Evolutionary conservation across 2,329 filamentous ascomycete species (phyloP), one percentile per base, ranked within the genome.

Genomic region (Teratosphaeria destructans): DNA sequence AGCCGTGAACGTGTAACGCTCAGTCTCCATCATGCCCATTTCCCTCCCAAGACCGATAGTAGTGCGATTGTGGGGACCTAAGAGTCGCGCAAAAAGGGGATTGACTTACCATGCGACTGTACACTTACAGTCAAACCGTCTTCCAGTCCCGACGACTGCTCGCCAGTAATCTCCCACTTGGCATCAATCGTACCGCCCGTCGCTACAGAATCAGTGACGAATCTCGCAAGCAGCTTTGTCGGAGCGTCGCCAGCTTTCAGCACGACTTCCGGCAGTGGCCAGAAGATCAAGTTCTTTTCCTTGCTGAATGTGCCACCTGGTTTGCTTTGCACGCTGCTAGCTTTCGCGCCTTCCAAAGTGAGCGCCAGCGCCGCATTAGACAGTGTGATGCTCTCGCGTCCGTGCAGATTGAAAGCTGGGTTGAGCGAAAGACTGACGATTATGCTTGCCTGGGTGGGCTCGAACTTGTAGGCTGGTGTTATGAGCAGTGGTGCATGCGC

Each of bases 401-500:
- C 67, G 63, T 68, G 56, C 79, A 76, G 55, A 76, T 78, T 64
- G 70, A 85, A 90, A 0, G 79, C 77, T 0, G 90, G 88, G 73
- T 96, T 96, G 16, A 94, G 81, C 5, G 85, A 85, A 75, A 96
- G 97, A 69, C 88, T 85, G 43, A 97, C 78, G 58, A 96, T 83
- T 49, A 95, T 83, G 49, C 89, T 92, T n/a, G 93, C 83, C 74
- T 96, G 93, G 63, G 88, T 86, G 52, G 88, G 83, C 68, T 94
- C 87, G 1, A 89, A 79, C 71, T 93, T 95, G 91, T 92, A 96
- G 0, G 81, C 81, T 3, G 90, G 87, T 23, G 82, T 84, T 54
- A 96, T 77, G 16, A 88, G 76, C 12, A 96, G 77, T 0, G 92
- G 91, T 11, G 87, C 86, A 10, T 80, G 75, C 14, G 81, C 71